A percentile compares a stretch with the other conserved stretches of the same genome.
Conservation (phyloP, 441 rosid species). For the Adansonia grandidieri region DNA sequence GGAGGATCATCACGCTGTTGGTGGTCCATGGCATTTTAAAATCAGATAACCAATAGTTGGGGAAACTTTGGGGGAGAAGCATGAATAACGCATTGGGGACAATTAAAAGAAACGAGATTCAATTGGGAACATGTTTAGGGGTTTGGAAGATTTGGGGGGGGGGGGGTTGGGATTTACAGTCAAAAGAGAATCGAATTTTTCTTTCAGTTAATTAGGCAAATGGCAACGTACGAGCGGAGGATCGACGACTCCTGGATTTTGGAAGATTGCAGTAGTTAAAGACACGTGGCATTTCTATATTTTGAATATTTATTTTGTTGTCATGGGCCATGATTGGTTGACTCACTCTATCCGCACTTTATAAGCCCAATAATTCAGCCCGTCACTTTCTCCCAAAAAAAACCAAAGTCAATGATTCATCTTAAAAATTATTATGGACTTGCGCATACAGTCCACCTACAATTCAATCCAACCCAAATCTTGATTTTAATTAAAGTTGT, state of each 20-base stretch:
- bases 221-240: not conserved
- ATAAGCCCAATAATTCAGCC: not conserved
- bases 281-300: not conserved
- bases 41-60: not conserved
- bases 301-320: not conserved
- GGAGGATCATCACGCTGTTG: slow-evolving; percentile 29
- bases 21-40: slow-evolving; percentile 34
- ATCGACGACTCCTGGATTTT: not conserved
- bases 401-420: not conserved
- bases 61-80: not conserved
- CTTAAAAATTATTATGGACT: too few species aligned
- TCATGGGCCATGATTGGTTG: not conserved
- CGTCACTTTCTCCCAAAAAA: not conserved
- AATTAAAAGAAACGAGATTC: not conserved
- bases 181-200: not conserved
- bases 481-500: too few species aligned
- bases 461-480: too few species aligned
- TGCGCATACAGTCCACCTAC: too few species aligned
- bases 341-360: too few species aligned
- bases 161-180: too few species aligned
- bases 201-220: not conserved
- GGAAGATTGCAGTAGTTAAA: not conserved
- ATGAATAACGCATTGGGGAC: not conserved
- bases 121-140: slow-evolving; percentile 23
- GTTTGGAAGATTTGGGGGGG: not conserved